A percentile compares a stretch with the other conserved stretches of the same genome.
Evolutionary conservation across 371 early-diverging fungal genomes (phyloP).

Genomic region (Saksenaea oblongispora): DNA sequence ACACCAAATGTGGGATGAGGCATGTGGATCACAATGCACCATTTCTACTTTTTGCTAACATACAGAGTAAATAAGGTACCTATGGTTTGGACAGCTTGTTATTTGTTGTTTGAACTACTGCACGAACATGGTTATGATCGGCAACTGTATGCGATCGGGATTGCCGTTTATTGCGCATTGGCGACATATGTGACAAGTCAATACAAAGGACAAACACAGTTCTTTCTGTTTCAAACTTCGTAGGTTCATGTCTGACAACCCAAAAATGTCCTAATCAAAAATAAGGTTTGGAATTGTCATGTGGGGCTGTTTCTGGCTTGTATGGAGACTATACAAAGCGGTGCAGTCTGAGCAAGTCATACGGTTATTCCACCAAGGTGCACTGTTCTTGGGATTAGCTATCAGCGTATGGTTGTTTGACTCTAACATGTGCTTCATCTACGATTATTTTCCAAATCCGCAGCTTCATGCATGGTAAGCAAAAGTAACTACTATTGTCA

Average conservation of each 20-base stretch:
- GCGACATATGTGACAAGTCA: slow-evolving; percentile 43
- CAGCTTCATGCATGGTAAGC: slow-evolving; percentile 40
- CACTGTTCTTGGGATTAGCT: slow-evolving; percentile 25
- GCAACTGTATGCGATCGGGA: slow-evolving; percentile 13
- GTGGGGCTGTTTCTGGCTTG: slow-evolving; percentile 46
- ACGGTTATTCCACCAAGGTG: slow-evolving; percentile 32
- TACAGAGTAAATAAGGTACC: slow-evolving; percentile 24
- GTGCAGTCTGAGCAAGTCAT: slow-evolving; percentile 22
- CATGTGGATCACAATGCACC: slow-evolving; percentile 7
- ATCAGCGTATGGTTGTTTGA: slow-evolving; percentile 45
- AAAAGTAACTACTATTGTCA: not conserved
- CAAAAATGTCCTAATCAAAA: slow-evolving; percentile 7
- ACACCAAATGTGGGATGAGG: slow-evolving; percentile 55
- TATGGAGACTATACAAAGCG: slow-evolving; percentile 33
- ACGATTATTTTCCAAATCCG: slow-evolving; percentile 32
- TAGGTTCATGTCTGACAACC: slow-evolving; percentile 13
- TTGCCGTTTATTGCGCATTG: slow-evolving; percentile 33
- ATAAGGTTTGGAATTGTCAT: slow-evolving; percentile 43
- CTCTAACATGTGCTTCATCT: slow-evolving; percentile 38
- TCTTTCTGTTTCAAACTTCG: slow-evolving; percentile 47
- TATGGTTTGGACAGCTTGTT: slow-evolving; percentile 49
- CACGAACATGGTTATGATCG: slow-evolving; percentile 28
- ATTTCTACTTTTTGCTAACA: not conserved
- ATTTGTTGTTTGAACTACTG: slow-evolving; percentile 36
- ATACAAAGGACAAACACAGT: slow-evolving; percentile 39